These are phyloP conservation scores for Biscutella laevigata DNA, from an alignment of 441 rosid genomes.

Conservation along the genomic window DNA sequence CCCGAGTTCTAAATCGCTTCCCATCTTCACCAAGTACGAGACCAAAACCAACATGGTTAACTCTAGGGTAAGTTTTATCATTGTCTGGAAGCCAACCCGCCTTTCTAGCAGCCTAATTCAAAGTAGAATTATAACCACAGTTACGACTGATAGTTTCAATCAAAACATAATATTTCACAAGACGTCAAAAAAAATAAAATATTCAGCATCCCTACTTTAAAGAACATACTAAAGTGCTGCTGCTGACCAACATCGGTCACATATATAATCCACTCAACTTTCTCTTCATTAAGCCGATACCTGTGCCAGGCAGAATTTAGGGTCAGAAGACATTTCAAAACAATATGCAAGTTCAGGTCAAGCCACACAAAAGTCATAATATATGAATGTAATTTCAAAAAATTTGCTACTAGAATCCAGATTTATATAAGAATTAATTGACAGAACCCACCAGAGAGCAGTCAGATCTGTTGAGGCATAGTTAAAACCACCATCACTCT, in stretches of 20 bases:
- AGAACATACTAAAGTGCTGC: slow-evolving; percentile 80
- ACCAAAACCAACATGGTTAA: slow-evolving; percentile 81
- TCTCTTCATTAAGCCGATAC: slow-evolving; percentile 91
- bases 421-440: not conserved
- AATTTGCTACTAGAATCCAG: not conserved
- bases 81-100: slow-evolving; percentile 76
- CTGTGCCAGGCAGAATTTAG: slow-evolving; percentile 30
- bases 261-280: slow-evolving; percentile 90
- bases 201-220: slow-evolving; percentile 47
- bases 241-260: slow-evolving; percentile 96
- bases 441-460: slow-evolving; percentile 69
- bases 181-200: not conserved
- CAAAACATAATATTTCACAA: not conserved
- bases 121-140: slow-evolving; percentile 8
- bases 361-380: not conserved
- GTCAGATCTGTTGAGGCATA: slow-evolving; percentile 88
- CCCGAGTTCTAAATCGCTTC: slow-evolving; percentile 81
- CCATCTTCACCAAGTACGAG: slow-evolving; percentile 88
- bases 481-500: slow-evolving; percentile 91
- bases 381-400: not conserved
- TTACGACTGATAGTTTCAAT: not conserved
- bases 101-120: slow-evolving; percentile 63
- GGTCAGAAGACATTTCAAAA: slow-evolving; percentile 5
- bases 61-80: slow-evolving; percentile 46
- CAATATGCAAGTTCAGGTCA: slow-evolving; percentile 3